Percentiles rank a stretch among this genome's conserved stretches.
phyloP scores from a whole-genome alignment of 2,329 filamentous ascomycete species.

The Aureobasidium sp. region DNA sequence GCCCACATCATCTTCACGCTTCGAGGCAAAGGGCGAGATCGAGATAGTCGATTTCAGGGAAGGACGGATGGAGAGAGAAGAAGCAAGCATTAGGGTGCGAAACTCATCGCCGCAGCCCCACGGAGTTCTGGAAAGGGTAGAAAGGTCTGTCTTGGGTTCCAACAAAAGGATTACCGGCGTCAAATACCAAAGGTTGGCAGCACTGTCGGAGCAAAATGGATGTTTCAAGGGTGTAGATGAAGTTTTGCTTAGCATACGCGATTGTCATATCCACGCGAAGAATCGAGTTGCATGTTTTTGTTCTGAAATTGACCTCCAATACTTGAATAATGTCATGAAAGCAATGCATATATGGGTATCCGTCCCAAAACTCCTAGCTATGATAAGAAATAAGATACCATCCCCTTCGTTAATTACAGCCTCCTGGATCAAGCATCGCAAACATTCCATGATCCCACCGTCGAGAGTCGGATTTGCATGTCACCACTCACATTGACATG shows the following conservation, averaged over 20 bases:
- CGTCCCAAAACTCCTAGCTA: background rate
- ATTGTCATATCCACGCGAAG: background rate
- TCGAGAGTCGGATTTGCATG: background rate
- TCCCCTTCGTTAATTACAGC: background rate
- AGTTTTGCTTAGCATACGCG: background rate
- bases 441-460: background rate
- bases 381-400: background rate
- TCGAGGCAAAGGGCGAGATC: background rate
- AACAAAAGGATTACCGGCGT: background rate
- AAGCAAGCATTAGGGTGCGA: constrained; percentile 2
- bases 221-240: background rate
- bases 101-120: background rate
- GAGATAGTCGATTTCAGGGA: background rate
- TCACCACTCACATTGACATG: constrained; percentile 3
- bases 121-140: constrained; percentile 2
- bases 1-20: background rate
- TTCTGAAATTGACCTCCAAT: background rate
- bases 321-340: background rate
- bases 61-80: background rate
- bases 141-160: constrained; percentile 7
- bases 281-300: background rate
- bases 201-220: background rate
- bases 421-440: background rate
- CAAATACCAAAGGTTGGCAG: background rate
- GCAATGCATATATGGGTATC: background rate